These are phyloP conservation scores for Metarhizium robertsii DNA, from an alignment of 2,329 filamentous ascomycete genomes.

Conservation along the genomic window DNA sequence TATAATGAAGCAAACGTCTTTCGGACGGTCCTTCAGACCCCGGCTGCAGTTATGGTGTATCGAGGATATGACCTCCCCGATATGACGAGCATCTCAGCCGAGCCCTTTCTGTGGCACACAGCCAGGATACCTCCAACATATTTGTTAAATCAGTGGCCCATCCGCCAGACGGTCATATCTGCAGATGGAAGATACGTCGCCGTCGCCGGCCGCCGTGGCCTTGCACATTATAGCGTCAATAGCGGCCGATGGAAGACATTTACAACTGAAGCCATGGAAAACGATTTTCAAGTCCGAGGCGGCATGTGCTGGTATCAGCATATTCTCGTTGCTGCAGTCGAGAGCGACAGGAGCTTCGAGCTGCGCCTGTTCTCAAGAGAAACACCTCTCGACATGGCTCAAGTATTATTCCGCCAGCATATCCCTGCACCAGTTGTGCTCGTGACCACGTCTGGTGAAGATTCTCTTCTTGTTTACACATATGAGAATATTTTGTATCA, in stretches of 20 bases:
- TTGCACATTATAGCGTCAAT: conserved; percentile 91
- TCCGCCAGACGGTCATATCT: conserved; percentile 78
- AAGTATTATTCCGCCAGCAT: conserved; percentile 65
- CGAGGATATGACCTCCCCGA: conserved; percentile 87
- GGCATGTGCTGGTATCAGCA: conserved; percentile 99
- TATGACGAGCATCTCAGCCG: conserved; percentile 82
- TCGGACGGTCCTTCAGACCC: conserved; percentile 80
- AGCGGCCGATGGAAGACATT: conserved; percentile 97
- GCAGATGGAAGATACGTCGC: conserved; percentile 90
- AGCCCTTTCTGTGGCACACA: conserved; percentile 91
- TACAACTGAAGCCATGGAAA: conserved; percentile 68
- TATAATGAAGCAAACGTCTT: conserved; percentile 88
- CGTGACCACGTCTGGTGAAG: conserved; percentile 80
- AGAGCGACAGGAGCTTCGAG: conserved; percentile 72
- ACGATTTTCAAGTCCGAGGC: conserved; percentile 83
- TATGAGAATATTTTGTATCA: conserved; percentile 95
- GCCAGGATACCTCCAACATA: conserved; percentile 78
- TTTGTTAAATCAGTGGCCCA: conserved; percentile 87
- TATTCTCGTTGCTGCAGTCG: conserved; percentile 87
- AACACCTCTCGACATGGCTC: conserved; percentile 61
- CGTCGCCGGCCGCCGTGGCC: conserved; percentile 82
- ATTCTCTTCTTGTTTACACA: conserved; percentile 92
- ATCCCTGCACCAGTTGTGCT: conserved; percentile 83
- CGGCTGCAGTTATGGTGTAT: conserved; percentile 83
- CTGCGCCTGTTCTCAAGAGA: conserved; percentile 91